phyloP scores from a whole-genome alignment of 441 rosid species.

The Erodium moschatum region DNA sequence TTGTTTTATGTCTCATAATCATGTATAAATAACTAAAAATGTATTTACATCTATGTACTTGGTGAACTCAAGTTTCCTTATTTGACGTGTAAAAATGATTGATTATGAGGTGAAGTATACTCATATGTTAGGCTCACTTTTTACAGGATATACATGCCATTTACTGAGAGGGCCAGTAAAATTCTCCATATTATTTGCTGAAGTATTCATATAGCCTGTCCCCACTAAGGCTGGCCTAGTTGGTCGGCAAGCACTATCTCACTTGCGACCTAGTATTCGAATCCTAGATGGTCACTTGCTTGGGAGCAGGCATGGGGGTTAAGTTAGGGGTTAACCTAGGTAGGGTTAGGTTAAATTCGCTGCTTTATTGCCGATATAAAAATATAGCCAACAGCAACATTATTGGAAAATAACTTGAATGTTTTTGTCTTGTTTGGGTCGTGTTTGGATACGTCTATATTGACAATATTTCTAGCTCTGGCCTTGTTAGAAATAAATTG shows the following conservation, averaged over 20 bases:
- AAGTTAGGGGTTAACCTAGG: too few relatives aligned
- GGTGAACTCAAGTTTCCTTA: background rate
- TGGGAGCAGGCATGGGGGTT: too few relatives aligned
- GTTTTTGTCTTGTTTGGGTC: background rate
- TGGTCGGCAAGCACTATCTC: too few relatives aligned
- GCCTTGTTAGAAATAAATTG: background rate
- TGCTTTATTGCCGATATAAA: too few relatives aligned
- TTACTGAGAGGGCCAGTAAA: background rate
- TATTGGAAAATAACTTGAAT: background rate
- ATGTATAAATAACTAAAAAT: background rate
- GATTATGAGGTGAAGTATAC: background rate
- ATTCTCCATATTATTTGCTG: background rate
- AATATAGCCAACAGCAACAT: too few relatives aligned
- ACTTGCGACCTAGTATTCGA: too few relatives aligned
- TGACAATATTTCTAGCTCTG: background rate
- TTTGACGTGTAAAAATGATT: background rate
- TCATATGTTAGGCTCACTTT: background rate
- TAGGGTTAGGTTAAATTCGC: too few relatives aligned
- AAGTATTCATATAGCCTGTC: too few relatives aligned
- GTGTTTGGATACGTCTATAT: background rate
- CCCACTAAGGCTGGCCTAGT: too few relatives aligned
- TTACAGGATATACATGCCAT: background rate
- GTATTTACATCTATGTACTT: background rate
- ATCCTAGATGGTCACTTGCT: too few relatives aligned
- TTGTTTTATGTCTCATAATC: background rate